phyloP scores from a whole-genome alignment of 345 rosid species.

The Draba incana region DNA sequence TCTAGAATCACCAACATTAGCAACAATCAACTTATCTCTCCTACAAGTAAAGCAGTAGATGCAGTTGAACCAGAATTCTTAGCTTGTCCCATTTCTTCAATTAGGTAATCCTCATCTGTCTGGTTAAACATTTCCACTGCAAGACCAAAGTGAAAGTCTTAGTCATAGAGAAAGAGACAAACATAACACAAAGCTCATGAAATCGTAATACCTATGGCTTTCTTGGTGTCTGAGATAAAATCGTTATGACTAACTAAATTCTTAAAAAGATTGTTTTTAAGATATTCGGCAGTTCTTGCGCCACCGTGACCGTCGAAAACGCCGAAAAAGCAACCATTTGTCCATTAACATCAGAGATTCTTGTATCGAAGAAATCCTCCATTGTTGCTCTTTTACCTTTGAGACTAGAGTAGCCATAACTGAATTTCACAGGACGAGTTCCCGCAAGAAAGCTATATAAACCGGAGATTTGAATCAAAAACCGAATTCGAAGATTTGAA shows the following conservation, averaged over 20 bases:
- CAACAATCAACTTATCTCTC: constrained; percentile 87
- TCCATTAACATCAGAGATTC: constrained; percentile 91
- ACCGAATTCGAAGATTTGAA: not conserved
- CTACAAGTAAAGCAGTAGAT: constrained; percentile 87
- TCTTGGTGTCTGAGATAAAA: constrained; percentile 84
- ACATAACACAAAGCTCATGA: not conserved
- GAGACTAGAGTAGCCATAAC: constrained; percentile 95
- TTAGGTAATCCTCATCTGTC: constrained; percentile 86
- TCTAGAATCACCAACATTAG: constrained; percentile 98
- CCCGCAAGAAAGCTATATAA: constrained; percentile 37
- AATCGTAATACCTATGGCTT: constrained; percentile 70
- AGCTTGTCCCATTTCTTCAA: constrained; percentile 78
- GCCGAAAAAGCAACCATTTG: constrained; percentile 98
- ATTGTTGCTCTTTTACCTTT: constrained; percentile 91
- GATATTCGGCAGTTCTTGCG: constrained; percentile 92
- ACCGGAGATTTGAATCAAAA: not conserved
- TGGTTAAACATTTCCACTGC: constrained; percentile 78
- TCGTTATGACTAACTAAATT: constrained; percentile 79
- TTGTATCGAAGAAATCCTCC: constrained; percentile 97
- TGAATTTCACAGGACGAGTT: constrained; percentile 73
- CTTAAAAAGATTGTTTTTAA: constrained; percentile 84
- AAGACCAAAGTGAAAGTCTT: constrained; percentile 1
- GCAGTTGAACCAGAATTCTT: constrained; percentile 98
- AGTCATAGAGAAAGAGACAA: not conserved
- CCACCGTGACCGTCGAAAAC: constrained; percentile 99